Base-by-base conservation (phyloP, 2,329 filamentous ascomycete species). In the Aspergillus piperis region DNA sequence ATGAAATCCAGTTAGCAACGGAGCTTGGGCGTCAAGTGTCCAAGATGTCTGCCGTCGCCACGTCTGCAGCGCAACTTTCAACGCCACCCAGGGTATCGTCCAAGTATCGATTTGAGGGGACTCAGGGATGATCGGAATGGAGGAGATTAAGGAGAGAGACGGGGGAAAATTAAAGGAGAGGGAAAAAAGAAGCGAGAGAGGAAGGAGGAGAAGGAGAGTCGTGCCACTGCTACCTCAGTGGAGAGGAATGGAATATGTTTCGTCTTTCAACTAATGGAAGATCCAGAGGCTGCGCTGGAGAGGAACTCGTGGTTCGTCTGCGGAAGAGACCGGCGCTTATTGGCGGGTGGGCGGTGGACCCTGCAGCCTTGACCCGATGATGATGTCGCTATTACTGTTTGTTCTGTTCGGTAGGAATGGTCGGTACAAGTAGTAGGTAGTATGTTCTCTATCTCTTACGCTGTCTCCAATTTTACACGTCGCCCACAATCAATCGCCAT, bases 21-120 rank as follows among this genome's bases (percentile, higher is more conserved):
- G 41, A 60, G 41, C 55, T 62, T 59, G 49, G 54, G 51, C 53
- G 58, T 57, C 53, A 61, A 56, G 4, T 13, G 11, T 36, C 32
- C 54, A 48, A 23, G 57, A 27, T 27, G 54, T 42, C 30, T 38
- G 36, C 38, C 38, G 57, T 54, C 41, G 41, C 53, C 53, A 55
- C 53, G 53, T 47, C 53, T 55, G 44, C 19, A 44, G 41, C 19
- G 41, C 41, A 44, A 44, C 15, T 38, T n/a, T 42, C 21, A 15
- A 54, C 52, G 52, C 52, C 52, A 54, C 52, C 23, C 8, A 25
- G 15, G 42, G 7, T 38, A 17, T 32, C 27, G 38, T 19, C 11
- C 15, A 55, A 19, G 21, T 30, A 23, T 21, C 15, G 15, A 13
- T 47, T 8, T 25, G 15, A n/a, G 38, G 19, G 10, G 39, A 36